Base-by-base conservation (phyloP, 2,329 filamentous ascomycete genomes). In the Beauveria pseudobassiana region DNA sequence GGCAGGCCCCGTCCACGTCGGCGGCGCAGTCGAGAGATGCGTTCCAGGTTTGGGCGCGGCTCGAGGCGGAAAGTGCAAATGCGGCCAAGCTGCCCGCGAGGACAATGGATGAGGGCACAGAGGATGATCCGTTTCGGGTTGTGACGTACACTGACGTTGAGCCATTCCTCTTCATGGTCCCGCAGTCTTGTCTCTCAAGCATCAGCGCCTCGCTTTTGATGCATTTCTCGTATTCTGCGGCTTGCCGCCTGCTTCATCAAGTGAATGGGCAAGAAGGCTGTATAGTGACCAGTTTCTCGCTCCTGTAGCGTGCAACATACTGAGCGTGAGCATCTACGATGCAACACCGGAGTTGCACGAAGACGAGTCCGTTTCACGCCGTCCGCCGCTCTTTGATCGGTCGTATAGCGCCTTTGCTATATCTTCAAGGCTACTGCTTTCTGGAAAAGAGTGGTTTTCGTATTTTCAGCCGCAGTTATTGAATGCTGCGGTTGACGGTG, bases 41-140 rank as follows among this genome's bases (percentile, higher is more conserved):
- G 0, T 85, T 81, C 66, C 79, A 77, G 63, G 75, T 77, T 1
- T 86, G 83, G 83, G 77, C 76, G 1, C 68, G 67, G 0, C 63
- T 80, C 14, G 92, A 96, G 69, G 70, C 72, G n/a, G 72, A 76
- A 12, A 76, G 75, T 30, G 76, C 77, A 1, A 64, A 69, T 16
- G 74, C 75, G 48, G 79, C 87, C 9, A 78, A 76, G 46, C 76
- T 86, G 61, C 90, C 92, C 6, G 89, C 89, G 18, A 84, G 89
- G 54, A 88, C 88, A 0, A 78, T 89, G 63, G 91, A 97, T 70
- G 86, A 91, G 28, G 81, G 84, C 2, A 83, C 82, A 18, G 88
- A 91, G 65, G 88, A 93, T 63, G 93, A 97, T 68, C 89, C 91
- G 0, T 96, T 89, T 66, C 83, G 92, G 42, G 84, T 95, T 3